Base-by-base conservation (phyloP, 176 grass and related monocot species). In the Oryza australiensis region DNA sequence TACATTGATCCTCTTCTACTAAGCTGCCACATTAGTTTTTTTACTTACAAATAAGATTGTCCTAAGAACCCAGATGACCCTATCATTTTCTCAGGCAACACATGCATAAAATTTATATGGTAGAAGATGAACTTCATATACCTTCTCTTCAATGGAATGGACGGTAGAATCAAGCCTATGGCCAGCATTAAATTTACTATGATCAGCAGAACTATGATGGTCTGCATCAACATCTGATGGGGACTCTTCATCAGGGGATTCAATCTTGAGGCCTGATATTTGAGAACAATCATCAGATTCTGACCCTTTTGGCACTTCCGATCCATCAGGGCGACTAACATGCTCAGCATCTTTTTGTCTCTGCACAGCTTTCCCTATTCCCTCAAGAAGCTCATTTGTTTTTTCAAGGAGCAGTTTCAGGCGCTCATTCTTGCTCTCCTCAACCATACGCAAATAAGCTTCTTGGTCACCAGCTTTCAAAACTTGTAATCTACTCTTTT, bases 401-500 rank as follows among this genome's bases (percentile, higher is more conserved):
- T 99, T 99, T 43, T 88, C 89, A 70, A 99, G 90, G 73, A 99
- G 96, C 91, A 93, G 93, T 86, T 89, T 99, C 65, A 99, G 77
- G 18, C 96, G 96, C 74, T 99, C 96, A 37, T 99, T 99, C 90
- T 99, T 99, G 89, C 96, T 99, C 83, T 99, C 96, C 72, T 99
- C 96, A 18, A 99, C 96, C 96, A 99, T 95, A 30, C 83, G 85
- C 93, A 99, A 85, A 79, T 99, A 99, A n/a, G 93, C 91, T 88
- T 93, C 96, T 86, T 99, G 96, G 76, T 99, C 96, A 84, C 94
- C 96, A 75, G 77, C 87, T 87, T 99, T 94, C 70, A 99, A 76
- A 80, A 86, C 86, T 88, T 92, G 89, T 79, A 99, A 82, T 62
- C 96, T 94, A 78, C 45, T 84, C 74, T 99, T 99, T 69, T 99